Evolutionary conservation across 2,329 filamentous ascomycete genomes (phyloP).

Genomic region (Curvularia sp.): DNA sequence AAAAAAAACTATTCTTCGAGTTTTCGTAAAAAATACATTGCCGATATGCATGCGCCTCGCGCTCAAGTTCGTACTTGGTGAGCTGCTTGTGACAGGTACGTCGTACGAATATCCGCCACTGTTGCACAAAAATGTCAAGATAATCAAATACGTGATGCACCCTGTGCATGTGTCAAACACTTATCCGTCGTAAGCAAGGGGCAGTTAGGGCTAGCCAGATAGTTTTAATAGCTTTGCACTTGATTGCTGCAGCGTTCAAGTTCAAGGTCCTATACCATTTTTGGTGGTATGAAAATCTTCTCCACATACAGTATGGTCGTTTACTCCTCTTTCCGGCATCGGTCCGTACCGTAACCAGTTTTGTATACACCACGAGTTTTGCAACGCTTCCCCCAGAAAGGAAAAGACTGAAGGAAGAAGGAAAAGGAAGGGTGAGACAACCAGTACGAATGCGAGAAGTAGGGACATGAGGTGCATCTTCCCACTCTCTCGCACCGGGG

Average conservation of each 20-base stretch:
- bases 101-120: neutral
- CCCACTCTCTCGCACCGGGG: neutral
- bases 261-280: neutral
- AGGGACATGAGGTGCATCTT: neutral
- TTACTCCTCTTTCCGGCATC: neutral
- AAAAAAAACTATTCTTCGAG: neutral
- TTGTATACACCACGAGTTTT: neutral
- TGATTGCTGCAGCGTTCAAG: neutral
- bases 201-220: neutral
- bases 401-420: too few relatives aligned
- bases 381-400: neutral
- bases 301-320: neutral
- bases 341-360: slow-evolving; percentile 4
- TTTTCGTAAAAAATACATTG: neutral
- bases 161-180: neutral
- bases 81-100: neutral
- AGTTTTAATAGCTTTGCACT: neutral
- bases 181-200: neutral
- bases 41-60: neutral
- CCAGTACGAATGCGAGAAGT: neutral
- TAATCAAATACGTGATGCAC: neutral
- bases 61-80: neutral
- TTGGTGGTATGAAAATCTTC: neutral
- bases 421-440: neutral
- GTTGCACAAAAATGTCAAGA: neutral